Evolutionary conservation across 176 grass and related monocot species (phyloP).

Genomic region (Puccinellia tenuiflora): DNA sequence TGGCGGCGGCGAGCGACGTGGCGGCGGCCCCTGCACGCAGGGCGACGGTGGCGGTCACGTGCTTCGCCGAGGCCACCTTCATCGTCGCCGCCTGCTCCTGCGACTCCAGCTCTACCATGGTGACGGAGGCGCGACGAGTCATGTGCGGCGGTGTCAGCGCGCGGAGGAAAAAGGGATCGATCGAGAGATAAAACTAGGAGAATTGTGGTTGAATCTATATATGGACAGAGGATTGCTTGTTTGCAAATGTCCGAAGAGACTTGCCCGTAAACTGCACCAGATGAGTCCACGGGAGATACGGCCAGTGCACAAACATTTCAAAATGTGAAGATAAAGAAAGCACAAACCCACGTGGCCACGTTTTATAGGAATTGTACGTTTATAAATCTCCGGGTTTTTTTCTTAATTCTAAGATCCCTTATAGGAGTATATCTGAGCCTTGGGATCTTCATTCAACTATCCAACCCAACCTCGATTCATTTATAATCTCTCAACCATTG

Average conservation of each 20-base stretch:
- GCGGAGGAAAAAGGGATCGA: background rate
- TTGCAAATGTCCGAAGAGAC: background rate
- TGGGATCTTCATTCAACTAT: too few relatives aligned
- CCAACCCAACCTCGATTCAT: too few relatives aligned
- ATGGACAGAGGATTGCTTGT: background rate
- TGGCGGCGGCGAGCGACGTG: slow-evolving; percentile 24
- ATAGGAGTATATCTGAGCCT: too few relatives aligned
- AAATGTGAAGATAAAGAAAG: background rate
- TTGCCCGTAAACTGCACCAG: background rate
- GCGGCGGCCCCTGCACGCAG: slow-evolving; percentile 9
- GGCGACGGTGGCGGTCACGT: background rate
- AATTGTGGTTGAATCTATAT: background rate
- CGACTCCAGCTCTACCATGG: slow-evolving; percentile 27
- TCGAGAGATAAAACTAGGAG: background rate
- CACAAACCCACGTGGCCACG: background rate
- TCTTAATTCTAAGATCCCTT: background rate
- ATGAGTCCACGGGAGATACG: background rate
- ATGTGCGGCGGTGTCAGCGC: background rate
- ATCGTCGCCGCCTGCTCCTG: background rate
- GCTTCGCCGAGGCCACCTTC: background rate
- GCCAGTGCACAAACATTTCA: background rate
- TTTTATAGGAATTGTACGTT: background rate
- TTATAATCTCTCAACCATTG: too few relatives aligned
- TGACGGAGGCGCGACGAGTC: background rate
- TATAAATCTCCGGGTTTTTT: too few relatives aligned